Evolutionary conservation across 1,284 basidiomycete genomes (phyloP).

Genomic region (Termitomyces sp.): DNA sequence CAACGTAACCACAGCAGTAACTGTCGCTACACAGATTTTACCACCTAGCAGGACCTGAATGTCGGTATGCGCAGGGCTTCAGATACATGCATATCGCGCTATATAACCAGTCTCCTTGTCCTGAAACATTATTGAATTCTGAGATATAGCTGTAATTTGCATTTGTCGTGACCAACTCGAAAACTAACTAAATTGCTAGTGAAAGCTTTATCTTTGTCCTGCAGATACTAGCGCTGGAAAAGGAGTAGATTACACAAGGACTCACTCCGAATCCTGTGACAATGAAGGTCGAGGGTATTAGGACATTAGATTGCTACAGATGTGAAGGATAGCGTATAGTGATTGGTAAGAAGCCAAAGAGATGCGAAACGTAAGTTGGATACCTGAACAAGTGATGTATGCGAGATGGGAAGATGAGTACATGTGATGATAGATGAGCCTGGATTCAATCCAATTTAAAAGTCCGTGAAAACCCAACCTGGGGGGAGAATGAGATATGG

Average conservation of each 20-base stretch:
- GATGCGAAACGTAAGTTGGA: constrained; percentile 15
- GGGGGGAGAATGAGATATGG: constrained; percentile 75
- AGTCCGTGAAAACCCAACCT: constrained; percentile 75
- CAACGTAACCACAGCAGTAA: background rate
- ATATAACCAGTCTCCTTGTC: no score
- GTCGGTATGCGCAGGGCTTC: background rate
- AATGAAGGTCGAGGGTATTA: constrained; percentile 25
- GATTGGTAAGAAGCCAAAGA: constrained; percentile 19
- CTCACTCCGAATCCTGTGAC: constrained; percentile 8
- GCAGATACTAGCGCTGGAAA: background rate
- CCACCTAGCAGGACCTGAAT: background rate
- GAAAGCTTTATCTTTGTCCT: background rate
- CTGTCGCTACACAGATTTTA: background rate
- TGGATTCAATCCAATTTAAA: constrained; percentile 31
- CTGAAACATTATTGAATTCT: background rate
- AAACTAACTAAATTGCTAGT: background rate
- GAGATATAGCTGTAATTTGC: no score
- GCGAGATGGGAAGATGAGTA: constrained; percentile 19
- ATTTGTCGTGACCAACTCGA: background rate
- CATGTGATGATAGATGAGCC: constrained; percentile 19
- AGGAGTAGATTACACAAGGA: constrained; percentile 10
- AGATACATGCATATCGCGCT: no score
- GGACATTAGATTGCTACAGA: constrained; percentile 29
- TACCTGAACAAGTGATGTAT: constrained; percentile 17
- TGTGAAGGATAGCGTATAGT: constrained; percentile 22